Evolutionary conservation across 768 basidiomycete genomes (phyloP), one percentile per base, ranked within the genome.

Genomic region (Pisolithus microcarpus): DNA sequence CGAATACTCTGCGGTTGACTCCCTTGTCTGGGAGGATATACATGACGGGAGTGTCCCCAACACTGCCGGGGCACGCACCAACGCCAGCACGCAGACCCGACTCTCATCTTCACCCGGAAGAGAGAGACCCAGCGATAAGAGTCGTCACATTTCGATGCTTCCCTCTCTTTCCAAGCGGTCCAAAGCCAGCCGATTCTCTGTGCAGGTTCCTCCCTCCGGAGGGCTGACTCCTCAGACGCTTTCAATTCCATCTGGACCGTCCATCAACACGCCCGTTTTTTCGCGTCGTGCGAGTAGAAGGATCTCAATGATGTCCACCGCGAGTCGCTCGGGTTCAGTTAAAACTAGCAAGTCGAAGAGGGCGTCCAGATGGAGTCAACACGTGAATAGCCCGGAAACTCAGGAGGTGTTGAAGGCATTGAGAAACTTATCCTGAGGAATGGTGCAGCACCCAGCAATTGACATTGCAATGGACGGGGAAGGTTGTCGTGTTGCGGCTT

Each of bases 351-450:
- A 13, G 19, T 21, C 7, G 36, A 18, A 15, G 43, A 5, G 52
- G 4, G 63, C 58, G 72, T 74, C 56, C 82, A 45, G 56, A 19
- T 61, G 53, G 60, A 55, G 51, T 13, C 52, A 16, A 48, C 58
- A 61, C 43, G 7, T 60, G 51, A 49, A 37, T 6, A 57, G 55
- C 16, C 51, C 58, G 1, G 62, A 64, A 24, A 64, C 58, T 13
- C 62, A 60, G 43, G 60, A 60, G 38, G 48, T 62, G 1, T 43
- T 65, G 34, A 56, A 43, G 10, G 52, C 46, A 19, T 36, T 65
- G 45, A 47, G 52, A 7, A 11, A 44, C 23, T 18, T 44, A 26
- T 24, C 24, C 24, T 44, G 8, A 44, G 13, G 43, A 30, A 16
- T 26, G 5, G 16, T 23, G 21, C 21, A 1, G 43, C 1, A 42